Evolutionary conservation across 1,139 yeast genomes (phyloP).

Genomic region (Hansenula anomala): DNA sequence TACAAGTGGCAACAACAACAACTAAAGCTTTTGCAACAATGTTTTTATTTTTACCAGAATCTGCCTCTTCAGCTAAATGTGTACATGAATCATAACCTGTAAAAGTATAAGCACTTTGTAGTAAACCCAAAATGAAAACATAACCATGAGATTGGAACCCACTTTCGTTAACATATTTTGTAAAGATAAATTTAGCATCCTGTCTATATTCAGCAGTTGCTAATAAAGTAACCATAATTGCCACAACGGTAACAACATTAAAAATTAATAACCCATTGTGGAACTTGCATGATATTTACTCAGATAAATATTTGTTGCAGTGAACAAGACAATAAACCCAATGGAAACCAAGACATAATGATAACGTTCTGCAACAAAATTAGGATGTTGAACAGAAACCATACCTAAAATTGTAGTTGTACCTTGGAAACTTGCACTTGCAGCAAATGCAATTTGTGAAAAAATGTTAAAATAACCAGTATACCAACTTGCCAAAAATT

Average conservation of each 20-base stretch:
- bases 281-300: constrained; percentile 19
- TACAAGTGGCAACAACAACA: constrained; percentile 46
- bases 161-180: constrained; percentile 18
- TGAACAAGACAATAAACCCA: constrained; percentile 19
- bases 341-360: constrained; percentile 19
- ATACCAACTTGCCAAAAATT: constrained; percentile 12
- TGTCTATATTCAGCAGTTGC: constrained; percentile 18
- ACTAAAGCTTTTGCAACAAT: constrained; percentile 56
- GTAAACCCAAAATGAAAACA: constrained; percentile 22
- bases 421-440: constrained; percentile 22
- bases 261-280: constrained; percentile 12
- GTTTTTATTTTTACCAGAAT: constrained; percentile 44
- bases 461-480: constrained; percentile 23
- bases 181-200: constrained; percentile 20
- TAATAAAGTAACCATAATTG: constrained; percentile 14
- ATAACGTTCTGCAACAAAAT: constrained; percentile 13
- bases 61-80: constrained; percentile 67
- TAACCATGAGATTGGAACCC: constrained; percentile 22
- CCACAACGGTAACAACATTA: constrained; percentile 14
- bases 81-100: constrained; percentile 56
- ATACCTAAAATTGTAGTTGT: constrained; percentile 17
- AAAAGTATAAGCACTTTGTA: constrained; percentile 22
- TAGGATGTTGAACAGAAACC: constrained; percentile 13
- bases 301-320: constrained; percentile 15
- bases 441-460: constrained; percentile 22